Base-by-base conservation (phyloP, 75 land plant genomes). In the Isoetes taiwanensis region DNA sequence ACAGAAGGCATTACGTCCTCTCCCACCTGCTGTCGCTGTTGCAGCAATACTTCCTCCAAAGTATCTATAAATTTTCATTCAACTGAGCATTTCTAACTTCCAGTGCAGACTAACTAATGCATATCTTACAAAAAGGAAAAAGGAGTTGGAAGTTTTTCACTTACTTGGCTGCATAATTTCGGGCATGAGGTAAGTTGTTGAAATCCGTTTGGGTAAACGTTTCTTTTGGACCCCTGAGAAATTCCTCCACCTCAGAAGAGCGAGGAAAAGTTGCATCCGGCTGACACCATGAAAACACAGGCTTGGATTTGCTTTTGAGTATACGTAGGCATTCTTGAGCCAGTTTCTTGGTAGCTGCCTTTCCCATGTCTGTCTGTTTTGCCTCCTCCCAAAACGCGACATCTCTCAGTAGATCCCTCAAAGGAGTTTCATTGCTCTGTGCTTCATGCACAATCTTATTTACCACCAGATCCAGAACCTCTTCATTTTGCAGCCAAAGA, bases 191-290 rank as follows among this genome's bases (percentile, higher is more conserved):
- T 17, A n/a, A 16, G 24, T 60, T 40, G 17, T 28, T 60, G 11
- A 28, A 35, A 25, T 52, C 62, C 0, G 28, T 24, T 27, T 60
- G 42, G 1, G 25, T 19, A 5, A 60, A 1, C 5, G n/a, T 60
- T 20, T 60, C 62, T 24, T 27, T 8, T 0, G 62, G 62, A 24
- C 62, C 62, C 50, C 62, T 42, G 21, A 60, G 50, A 32, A 43
- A 60, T 24, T 19, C 43, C 37, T 60, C 14, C 4, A 60, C 62
- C 28, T 26, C 54, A 14, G 50, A 16, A 43, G 39, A 32, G 3
- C 16, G 2, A 26, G 62, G 57, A 41, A 60, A 19, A 28, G 39
- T 24, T 8, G 62, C 62, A 33, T 25, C 34, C 24, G 60, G 60
- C 60, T 32, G 38, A 21, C 60, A 58, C 60, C 60, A 58, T 8